These are phyloP conservation scores for Pleurotus platypus DNA, from an alignment of 768 basidiomycete genomes.

Conservation along the genomic window DNA sequence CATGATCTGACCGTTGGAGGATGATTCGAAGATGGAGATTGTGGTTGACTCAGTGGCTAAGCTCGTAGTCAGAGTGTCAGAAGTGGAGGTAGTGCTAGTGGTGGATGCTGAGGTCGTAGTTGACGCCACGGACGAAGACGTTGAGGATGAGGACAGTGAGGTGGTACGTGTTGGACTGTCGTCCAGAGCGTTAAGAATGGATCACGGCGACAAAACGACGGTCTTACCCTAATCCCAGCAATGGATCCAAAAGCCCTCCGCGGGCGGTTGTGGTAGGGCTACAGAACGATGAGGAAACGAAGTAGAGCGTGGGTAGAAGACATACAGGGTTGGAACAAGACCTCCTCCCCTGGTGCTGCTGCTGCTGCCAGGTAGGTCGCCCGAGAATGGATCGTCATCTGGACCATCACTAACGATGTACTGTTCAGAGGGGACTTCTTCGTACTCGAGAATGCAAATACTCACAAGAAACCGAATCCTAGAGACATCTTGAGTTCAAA, in stretches of 20 bases:
- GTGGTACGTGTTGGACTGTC: too few relatives aligned
- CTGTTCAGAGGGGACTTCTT: too few relatives aligned
- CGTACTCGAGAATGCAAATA: not conserved
- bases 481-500: constrained; percentile 6
- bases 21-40: constrained; percentile 15
- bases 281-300: too few relatives aligned
- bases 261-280: not conserved
- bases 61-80: constrained; percentile 12
- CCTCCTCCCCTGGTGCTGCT: too few relatives aligned
- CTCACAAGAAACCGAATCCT: constrained; percentile 1
- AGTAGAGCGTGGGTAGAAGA: too few relatives aligned
- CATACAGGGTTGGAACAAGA: too few relatives aligned
- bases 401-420: not conserved
- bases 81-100: constrained; percentile 11
- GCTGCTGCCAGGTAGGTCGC: too few relatives aligned
- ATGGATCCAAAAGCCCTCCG: not conserved
- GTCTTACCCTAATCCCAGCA: not conserved
- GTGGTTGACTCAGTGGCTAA: constrained; percentile 14
- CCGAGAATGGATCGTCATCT: too few relatives aligned
- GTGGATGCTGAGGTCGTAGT: constrained; percentile 13
- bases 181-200: too few relatives aligned
- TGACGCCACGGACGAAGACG: constrained; percentile 10
- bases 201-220: too few relatives aligned
- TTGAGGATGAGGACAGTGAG: too few relatives aligned
- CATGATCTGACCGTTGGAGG: constrained; percentile 25